A percentile compares a stretch with the other conserved stretches of the same genome.
Conservation (phyloP, 2,329 filamentous ascomycete species). For the Bipolaris oryzae region DNA sequence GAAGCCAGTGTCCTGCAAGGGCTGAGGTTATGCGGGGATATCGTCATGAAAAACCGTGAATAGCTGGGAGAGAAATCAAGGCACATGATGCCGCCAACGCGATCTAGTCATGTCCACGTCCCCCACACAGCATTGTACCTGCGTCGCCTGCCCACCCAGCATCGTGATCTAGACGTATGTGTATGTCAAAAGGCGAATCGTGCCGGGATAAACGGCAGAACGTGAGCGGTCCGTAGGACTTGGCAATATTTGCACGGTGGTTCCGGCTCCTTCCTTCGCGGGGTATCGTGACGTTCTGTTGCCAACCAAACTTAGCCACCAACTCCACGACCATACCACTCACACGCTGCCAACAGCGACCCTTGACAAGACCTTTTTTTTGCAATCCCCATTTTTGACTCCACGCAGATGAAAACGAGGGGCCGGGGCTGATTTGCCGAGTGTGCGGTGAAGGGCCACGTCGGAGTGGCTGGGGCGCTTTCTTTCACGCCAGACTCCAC, state of each 20-base stretch:
- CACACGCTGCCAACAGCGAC: background rate
- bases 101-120: background rate
- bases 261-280: constrained; percentile 10
- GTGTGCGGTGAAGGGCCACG: constrained; percentile 4
- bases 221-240: background rate
- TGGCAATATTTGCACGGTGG: constrained; percentile 12
- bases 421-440: background rate
- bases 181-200: background rate
- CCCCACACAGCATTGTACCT: constrained; percentile 4
- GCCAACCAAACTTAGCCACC: background rate
- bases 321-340: background rate
- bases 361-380: background rate
- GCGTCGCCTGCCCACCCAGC: constrained; percentile 1
- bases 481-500: constrained; percentile 5
- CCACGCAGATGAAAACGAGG: background rate
- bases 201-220: constrained; percentile 6
- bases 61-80: background rate
- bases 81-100: background rate
- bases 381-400: background rate
- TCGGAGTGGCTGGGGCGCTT: constrained; percentile 17
- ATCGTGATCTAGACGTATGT: background rate
- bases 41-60: background rate
- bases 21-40: background rate
- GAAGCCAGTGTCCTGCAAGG: background rate
- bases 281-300: constrained; percentile 13